Conservation (phyloP, 2,329 filamentous ascomycete genomes). For the Graphium sp. region DNA sequence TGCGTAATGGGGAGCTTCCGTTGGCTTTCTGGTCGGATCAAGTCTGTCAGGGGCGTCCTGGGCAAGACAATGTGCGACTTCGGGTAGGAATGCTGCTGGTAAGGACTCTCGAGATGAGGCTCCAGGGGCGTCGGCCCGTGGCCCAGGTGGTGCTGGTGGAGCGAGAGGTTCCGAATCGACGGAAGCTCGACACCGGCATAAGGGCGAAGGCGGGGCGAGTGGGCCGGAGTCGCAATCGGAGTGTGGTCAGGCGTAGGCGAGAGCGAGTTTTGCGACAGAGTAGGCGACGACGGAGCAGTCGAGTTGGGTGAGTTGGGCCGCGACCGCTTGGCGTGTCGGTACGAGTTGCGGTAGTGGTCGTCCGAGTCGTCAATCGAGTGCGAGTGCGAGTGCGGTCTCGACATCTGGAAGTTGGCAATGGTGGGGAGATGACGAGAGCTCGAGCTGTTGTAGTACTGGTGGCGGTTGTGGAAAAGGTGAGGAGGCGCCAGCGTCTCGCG, state of each 20-base stretch:
- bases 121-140: slow-evolving; percentile 43
- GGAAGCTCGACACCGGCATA: slow-evolving; percentile 60
- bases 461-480: slow-evolving; percentile 23
- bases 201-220: slow-evolving; percentile 79
- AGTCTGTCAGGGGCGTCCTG: too few species aligned
- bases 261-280: slow-evolving; percentile 87
- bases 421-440: slow-evolving; percentile 33
- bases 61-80: too few species aligned
- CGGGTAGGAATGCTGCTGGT: slow-evolving; percentile 20
- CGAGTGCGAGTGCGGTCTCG: slow-evolving; percentile 44
- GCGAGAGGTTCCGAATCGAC: slow-evolving; percentile 46
- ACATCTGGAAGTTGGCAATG: slow-evolving; percentile 25
- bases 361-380: slow-evolving; percentile 42
- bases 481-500: too few species aligned
- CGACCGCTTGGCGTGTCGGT: slow-evolving; percentile 72
- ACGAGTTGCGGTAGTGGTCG: slow-evolving; percentile 52
- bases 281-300: slow-evolving; percentile 87
- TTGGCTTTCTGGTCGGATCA: too few species aligned
- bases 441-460: slow-evolving; percentile 13
- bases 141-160: slow-evolving; percentile 30
- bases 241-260: slow-evolving; percentile 95
- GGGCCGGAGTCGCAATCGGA: slow-evolving; percentile 90
- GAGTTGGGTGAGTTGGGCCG: slow-evolving; percentile 88
- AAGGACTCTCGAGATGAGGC: slow-evolving; percentile 29
- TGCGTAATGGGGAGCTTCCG: too few species aligned